A percentile compares a stretch with the other conserved stretches of the same genome.
These are phyloP conservation scores for Hypoxylon fuscum DNA, from an alignment of 495 filamentous ascomycete species.

Conservation along the genomic window DNA sequence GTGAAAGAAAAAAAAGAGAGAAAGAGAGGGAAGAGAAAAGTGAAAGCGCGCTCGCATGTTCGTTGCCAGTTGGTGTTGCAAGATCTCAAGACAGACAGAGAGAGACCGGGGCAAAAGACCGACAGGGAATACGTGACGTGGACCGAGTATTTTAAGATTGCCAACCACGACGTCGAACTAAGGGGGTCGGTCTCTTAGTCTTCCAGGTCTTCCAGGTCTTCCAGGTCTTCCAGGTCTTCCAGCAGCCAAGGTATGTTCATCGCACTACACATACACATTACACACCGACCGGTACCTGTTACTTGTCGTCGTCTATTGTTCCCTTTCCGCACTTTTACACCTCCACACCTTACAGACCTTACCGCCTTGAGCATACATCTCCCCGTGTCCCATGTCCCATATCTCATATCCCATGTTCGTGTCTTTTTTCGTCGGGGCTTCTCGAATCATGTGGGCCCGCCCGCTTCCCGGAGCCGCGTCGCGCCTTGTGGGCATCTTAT, in stretches of 20 bases:
- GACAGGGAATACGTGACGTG: conserved; percentile 24
- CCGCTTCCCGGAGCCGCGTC: conserved; percentile 24
- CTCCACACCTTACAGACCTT: too few relatives aligned
- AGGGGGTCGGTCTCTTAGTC: too few relatives aligned
- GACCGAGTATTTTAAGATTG: conserved; percentile 33
- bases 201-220: too few relatives aligned
- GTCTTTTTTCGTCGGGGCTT: too few relatives aligned
- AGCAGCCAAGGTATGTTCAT: conserved; percentile 38
- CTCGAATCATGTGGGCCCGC: too few relatives aligned
- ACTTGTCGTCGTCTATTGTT: conserved; percentile 16
- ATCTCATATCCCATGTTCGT: too few relatives aligned
- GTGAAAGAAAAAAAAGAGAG: conserved; percentile 2
- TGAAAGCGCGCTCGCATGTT: background rate
- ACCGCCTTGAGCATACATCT: conserved; percentile 5
- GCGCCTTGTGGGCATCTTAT: too few relatives aligned
- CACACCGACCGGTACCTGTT: conserved; percentile 9
- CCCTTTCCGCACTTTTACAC: background rate
- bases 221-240: too few relatives aligned
- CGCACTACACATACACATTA: too few relatives aligned
- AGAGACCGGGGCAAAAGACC: background rate
- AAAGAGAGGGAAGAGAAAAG: background rate
- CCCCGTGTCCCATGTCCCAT: conserved; percentile 5
- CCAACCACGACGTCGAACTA: conserved; percentile 28
- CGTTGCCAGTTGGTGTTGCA: too few relatives aligned
- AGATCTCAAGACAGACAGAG: conserved; percentile 1